Evolutionary conservation across 2,329 filamentous ascomycete species (phyloP).

Genomic region (Thielaviopsis punctulata): DNA sequence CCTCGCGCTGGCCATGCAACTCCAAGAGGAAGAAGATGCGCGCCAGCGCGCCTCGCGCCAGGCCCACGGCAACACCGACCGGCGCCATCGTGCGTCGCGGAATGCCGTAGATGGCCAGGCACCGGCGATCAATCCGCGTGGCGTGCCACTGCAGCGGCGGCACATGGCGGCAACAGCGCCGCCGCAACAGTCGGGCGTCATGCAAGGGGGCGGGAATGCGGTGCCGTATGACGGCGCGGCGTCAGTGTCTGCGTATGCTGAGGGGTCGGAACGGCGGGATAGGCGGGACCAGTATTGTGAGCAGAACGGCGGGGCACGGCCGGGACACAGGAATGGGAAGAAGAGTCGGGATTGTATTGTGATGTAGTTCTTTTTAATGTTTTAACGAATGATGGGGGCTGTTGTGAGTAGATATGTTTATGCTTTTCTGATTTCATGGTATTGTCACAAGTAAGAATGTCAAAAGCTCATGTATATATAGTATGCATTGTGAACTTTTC

Average conservation of each 20-base stretch:
- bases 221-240: slow-evolving; percentile 5
- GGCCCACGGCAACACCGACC: slow-evolving; percentile 21
- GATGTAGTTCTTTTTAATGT: slow-evolving; percentile 2
- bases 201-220: not conserved
- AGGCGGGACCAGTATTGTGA: not conserved
- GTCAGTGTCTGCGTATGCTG: too few species aligned
- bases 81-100: slow-evolving; percentile 29
- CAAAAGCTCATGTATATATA: too few species aligned
- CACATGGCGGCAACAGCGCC: not conserved
- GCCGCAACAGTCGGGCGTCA: not conserved
- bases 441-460: too few species aligned
- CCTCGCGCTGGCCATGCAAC: slow-evolving; percentile 71
- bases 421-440: too few species aligned
- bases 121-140: slow-evolving; percentile 6
- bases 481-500: too few species aligned
- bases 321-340: not conserved
- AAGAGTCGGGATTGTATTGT: slow-evolving; percentile 2
- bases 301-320: not conserved
- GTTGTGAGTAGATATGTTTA: too few species aligned
- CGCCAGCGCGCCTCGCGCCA: slow-evolving; percentile 40
- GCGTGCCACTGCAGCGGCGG: slow-evolving; percentile 2
- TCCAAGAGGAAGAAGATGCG: slow-evolving; percentile 88
- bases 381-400: not conserved
- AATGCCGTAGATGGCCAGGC: too few species aligned
- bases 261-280: too few species aligned